Evolutionary conservation across 805 yeast species (phyloP).

Genomic region (Cyberlindnera mycetangii): DNA sequence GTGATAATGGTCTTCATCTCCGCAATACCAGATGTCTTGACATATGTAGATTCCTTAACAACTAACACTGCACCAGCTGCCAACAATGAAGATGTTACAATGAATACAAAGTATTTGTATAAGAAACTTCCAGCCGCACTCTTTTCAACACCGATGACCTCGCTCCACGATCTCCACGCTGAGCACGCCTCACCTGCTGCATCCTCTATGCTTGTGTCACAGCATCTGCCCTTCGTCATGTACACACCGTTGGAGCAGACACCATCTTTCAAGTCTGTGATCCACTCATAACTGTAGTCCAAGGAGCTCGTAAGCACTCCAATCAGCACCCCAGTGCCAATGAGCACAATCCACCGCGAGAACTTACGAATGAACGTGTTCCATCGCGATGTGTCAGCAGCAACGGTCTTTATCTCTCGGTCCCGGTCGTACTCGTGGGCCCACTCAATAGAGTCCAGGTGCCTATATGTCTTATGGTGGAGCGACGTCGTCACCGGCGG

Average conservation of each 20-base stretch:
- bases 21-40: conserved; percentile 63
- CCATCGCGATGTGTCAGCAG: conserved; percentile 5
- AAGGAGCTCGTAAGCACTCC: conserved; percentile 48
- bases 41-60: conserved; percentile 33
- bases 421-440: conserved; percentile 38
- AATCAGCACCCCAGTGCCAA: conserved; percentile 41
- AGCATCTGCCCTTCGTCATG: conserved; percentile 29
- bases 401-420: conserved; percentile 7
- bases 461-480: conserved; percentile 30
- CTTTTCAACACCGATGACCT: conserved; percentile 23
- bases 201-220: conserved; percentile 24
- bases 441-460: conserved; percentile 52
- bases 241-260: conserved; percentile 38
- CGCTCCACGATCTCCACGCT: conserved; percentile 34
- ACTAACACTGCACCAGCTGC: conserved; percentile 37
- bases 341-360: conserved; percentile 45
- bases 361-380: conserved; percentile 12
- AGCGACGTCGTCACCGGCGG: conserved; percentile 4
- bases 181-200: conserved; percentile 31
- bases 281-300: conserved; percentile 47
- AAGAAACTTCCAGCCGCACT: conserved; percentile 30
- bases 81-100: conserved; percentile 36
- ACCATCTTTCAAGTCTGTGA: conserved; percentile 54
- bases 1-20: conserved; percentile 67
- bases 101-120: conserved; percentile 35